Conservation (phyloP, 176 grass and related monocot genomes). For the Carex pumila region DNA sequence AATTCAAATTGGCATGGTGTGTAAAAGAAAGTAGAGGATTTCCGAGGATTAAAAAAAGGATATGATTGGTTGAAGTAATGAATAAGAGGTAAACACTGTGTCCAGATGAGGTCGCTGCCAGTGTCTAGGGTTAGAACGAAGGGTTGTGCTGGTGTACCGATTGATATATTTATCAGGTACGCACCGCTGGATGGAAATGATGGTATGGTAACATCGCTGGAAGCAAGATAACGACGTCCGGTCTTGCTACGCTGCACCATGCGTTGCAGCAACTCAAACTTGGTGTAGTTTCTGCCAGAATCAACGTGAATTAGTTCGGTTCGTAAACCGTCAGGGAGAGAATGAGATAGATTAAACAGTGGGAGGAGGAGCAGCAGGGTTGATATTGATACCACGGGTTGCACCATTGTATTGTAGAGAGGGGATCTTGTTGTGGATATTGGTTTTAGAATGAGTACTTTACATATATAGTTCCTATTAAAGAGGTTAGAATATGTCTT, state of each 20-base stretch:
- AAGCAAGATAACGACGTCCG: not conserved
- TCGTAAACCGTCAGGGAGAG: not conserved
- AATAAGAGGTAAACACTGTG: constrained; percentile 42
- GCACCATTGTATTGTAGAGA: not conserved
- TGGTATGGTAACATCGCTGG: not conserved
- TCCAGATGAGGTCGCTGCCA: constrained; percentile 77
- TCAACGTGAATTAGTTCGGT: not conserved
- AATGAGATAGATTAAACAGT: not conserved
- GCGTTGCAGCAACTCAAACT: constrained; percentile 1
- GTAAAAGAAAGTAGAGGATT: constrained; percentile 1
- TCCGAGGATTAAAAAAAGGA: not conserved
- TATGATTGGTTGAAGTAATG: constrained; percentile 26
- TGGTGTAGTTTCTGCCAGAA: not conserved
- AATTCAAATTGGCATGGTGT: constrained; percentile 21
- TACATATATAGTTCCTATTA: not conserved
- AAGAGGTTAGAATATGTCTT: not conserved
- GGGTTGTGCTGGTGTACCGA: constrained; percentile 36
- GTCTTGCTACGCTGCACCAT: not conserved
- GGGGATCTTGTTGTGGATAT: not conserved
- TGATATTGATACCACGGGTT: not conserved
- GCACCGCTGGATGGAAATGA: constrained; percentile 5
- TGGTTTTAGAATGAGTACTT: not conserved
- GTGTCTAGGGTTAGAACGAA: constrained; percentile 46
- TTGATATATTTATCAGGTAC: constrained; percentile 41
- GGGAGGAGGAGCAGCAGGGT: not conserved